Evolutionary conservation across 805 yeast species (phyloP).

Genomic region (Phaffomyces antillensis): DNA sequence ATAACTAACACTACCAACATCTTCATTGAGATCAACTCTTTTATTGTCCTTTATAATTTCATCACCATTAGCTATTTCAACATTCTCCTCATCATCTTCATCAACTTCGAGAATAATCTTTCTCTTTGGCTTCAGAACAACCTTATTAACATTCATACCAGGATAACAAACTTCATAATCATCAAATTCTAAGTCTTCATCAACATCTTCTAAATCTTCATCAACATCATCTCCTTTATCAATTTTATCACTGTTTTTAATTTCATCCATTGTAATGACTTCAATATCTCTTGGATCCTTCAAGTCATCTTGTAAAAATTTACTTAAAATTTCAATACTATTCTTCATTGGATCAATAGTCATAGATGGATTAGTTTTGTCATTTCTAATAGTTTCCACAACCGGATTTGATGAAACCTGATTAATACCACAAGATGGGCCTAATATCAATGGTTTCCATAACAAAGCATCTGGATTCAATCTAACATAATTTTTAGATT

Average conservation of each 20-base stretch:
- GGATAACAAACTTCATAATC: slow-evolving; percentile 30
- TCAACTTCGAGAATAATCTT: slow-evolving; percentile 23
- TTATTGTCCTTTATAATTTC: slow-evolving; percentile 2
- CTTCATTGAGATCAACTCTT: background rate
- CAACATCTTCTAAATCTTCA: slow-evolving; percentile 14
- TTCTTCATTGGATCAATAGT: slow-evolving; percentile 28
- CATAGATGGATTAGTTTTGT: background rate
- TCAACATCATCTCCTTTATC: slow-evolving; percentile 20
- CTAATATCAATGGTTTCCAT: slow-evolving; percentile 81
- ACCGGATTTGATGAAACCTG: slow-evolving; percentile 27
- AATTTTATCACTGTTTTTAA: slow-evolving; percentile 25
- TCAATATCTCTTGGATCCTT: slow-evolving; percentile 57
- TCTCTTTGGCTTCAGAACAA: slow-evolving; percentile 12
- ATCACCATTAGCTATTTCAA: no score
- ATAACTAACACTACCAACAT: background rate
- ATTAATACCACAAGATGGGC: slow-evolving; percentile 82
- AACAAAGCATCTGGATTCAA: slow-evolving; percentile 49
- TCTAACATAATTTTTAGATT: slow-evolving; percentile 41
- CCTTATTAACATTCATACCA: slow-evolving; percentile 25
- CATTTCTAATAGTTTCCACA: slow-evolving; percentile 20
- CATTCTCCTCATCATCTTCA: slow-evolving; percentile 16
- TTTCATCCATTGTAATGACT: slow-evolving; percentile 44
- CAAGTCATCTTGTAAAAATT: slow-evolving; percentile 62
- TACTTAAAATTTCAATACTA: slow-evolving; percentile 49
- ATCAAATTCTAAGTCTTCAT: slow-evolving; percentile 6